phyloP scores from a whole-genome alignment of 208 protist species.

The Trypanosoma avium region DNA sequence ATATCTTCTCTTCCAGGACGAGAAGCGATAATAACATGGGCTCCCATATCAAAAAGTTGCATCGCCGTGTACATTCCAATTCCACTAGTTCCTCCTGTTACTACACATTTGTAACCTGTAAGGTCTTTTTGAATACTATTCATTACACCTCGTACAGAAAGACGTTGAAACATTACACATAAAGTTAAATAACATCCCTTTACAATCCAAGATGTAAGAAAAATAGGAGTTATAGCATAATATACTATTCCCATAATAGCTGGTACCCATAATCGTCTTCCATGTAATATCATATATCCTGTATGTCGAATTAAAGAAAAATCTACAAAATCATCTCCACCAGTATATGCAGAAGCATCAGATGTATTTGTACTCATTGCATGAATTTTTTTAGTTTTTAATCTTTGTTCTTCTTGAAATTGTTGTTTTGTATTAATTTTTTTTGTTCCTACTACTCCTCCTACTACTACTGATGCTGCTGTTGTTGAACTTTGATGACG shows the following conservation, averaged over 20 bases:
- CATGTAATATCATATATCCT: slow-evolving; percentile 60
- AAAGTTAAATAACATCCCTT: slow-evolving; percentile 47
- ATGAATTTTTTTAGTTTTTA: slow-evolving; percentile 25
- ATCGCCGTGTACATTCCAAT: slow-evolving; percentile 72
- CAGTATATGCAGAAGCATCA: slow-evolving; percentile 59
- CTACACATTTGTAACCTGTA: slow-evolving; percentile 54
- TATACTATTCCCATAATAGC: slow-evolving; percentile 44
- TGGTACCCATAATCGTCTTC: slow-evolving; percentile 68
- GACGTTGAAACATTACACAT: slow-evolving; percentile 60
- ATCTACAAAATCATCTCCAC: slow-evolving; percentile 51
- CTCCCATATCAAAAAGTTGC: slow-evolving; percentile 74
- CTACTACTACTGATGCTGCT: no score
- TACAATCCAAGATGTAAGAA: slow-evolving; percentile 21
- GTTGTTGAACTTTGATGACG: slow-evolving; percentile 15
- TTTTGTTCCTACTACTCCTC: no score
- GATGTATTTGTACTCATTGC: slow-evolving; percentile 58
- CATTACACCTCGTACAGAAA: slow-evolving; percentile 51
- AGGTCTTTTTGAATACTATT: slow-evolving; percentile 60
- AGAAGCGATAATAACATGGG: slow-evolving; percentile 50
- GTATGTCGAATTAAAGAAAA: slow-evolving; percentile 53
- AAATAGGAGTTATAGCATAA: slow-evolving; percentile 28
- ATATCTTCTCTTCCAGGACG: slow-evolving; percentile 48
- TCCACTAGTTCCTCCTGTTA: slow-evolving; percentile 78
- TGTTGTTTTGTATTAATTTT: no score
- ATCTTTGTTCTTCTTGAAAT: no score